phyloP scores from a whole-genome alignment of 2,329 filamentous ascomycete species.

The Coleophoma crateriformis region DNA sequence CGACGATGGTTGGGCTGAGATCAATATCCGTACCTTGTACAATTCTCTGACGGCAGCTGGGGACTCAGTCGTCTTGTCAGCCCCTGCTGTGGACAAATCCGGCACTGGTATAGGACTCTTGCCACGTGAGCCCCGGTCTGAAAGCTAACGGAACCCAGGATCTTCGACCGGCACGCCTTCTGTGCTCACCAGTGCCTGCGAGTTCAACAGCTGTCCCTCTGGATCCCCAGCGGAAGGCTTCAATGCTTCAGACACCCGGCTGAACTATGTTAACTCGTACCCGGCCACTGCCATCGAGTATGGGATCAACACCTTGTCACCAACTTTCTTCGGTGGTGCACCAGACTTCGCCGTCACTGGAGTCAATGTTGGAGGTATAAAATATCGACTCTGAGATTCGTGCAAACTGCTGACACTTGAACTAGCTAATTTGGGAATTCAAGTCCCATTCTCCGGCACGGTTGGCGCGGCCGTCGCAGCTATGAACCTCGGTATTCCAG shows the following conservation, averaged over 20 bases:
- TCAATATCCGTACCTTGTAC: slow-evolving; percentile 57
- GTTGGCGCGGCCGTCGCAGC: slow-evolving; percentile 61
- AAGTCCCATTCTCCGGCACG: slow-evolving; percentile 57
- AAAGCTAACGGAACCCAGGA: slow-evolving; percentile 32
- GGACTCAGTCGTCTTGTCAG: slow-evolving; percentile 58
- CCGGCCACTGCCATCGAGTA: slow-evolving; percentile 59
- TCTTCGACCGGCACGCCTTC: slow-evolving; percentile 44
- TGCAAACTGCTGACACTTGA: not conserved
- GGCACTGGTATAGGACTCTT: slow-evolving; percentile 43
- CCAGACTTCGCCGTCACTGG: slow-evolving; percentile 63
- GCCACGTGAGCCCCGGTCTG: not conserved
- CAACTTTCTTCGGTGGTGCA: slow-evolving; percentile 44
- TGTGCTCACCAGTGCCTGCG: slow-evolving; percentile 44
- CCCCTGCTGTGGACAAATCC: slow-evolving; percentile 61
- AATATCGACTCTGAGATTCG: not conserved
- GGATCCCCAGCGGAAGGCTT: slow-evolving; percentile 49
- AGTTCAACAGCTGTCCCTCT: slow-evolving; percentile 56
- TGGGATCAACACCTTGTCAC: slow-evolving; percentile 52
- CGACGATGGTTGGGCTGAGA: slow-evolving; percentile 71
- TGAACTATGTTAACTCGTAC: slow-evolving; percentile 70
- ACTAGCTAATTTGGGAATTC: slow-evolving; percentile 46
- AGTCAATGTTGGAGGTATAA: slow-evolving; percentile 46
- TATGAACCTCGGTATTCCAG: slow-evolving; percentile 50
- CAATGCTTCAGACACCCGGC: slow-evolving; percentile 49
- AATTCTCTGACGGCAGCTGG: slow-evolving; percentile 47